Evolutionary conservation across 768 basidiomycete species (phyloP).

Genomic region (Suillus decipiens): DNA sequence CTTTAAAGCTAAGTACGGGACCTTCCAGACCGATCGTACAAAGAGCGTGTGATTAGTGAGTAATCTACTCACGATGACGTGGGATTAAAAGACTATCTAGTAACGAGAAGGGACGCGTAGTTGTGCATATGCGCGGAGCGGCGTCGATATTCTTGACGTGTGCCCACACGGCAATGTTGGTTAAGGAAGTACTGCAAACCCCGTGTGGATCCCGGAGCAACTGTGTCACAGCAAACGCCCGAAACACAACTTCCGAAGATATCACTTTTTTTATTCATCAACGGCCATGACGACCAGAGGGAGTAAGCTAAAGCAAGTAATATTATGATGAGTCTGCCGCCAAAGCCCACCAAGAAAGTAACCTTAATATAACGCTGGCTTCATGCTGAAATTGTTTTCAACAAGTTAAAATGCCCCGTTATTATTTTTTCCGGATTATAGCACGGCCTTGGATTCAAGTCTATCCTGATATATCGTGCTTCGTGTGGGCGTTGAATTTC

Average conservation of each 20-base stretch:
- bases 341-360: neutral
- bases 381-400: neutral
- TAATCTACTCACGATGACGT: neutral
- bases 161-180: neutral
- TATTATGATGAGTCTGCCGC: neutral
- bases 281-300: constrained; percentile 3
- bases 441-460: neutral
- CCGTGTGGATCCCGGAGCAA: neutral
- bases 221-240: neutral
- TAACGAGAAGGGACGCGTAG: neutral
- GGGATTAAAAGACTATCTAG: neutral
- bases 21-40: neutral
- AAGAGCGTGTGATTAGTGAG: constrained; percentile 5
- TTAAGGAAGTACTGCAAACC: constrained; percentile 2
- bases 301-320: neutral
- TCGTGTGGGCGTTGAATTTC: neutral
- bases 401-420: neutral
- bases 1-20: neutral
- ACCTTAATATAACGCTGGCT: neutral
- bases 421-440: neutral
- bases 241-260: neutral
- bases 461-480: no score
- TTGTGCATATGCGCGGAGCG: neutral
- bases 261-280: neutral
- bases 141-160: neutral